phyloP scores from a whole-genome alignment of 2,329 filamentous ascomycete species.

The Blastomyces gilchristii region DNA sequence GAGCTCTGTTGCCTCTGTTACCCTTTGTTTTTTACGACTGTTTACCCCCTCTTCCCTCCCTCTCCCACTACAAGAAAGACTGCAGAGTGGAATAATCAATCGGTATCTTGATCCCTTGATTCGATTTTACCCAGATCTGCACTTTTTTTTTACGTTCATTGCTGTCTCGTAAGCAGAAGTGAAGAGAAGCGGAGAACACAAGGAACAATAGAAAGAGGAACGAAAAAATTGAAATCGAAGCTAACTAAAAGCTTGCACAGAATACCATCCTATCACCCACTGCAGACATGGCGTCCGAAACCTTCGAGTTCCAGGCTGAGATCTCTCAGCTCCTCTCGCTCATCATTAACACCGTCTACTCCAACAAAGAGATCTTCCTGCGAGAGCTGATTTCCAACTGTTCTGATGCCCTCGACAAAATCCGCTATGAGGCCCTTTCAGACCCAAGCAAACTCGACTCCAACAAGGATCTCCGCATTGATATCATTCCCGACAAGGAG shows the following conservation, averaged over 20 bases:
- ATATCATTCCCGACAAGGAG: constrained; percentile 97
- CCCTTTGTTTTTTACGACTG: constrained; percentile 1
- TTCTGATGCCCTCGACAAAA: constrained; percentile 99
- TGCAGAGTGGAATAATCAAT: constrained; percentile 47
- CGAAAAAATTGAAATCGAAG: not conserved
- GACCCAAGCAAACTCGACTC: constrained; percentile 95
- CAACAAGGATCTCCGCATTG: constrained; percentile 95
- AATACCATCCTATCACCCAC: constrained; percentile 24
- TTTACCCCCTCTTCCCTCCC: constrained; percentile 13
- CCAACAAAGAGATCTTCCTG: constrained; percentile 99
- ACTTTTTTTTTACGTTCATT: not conserved
- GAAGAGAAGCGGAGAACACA: no score
- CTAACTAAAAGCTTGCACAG: constrained; percentile 7
- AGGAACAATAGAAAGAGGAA: not conserved
- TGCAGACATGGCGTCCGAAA: constrained; percentile 73
- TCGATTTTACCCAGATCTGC: not conserved
- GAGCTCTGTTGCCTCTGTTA: constrained; percentile 2
- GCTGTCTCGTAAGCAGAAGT: not conserved
- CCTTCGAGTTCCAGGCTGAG: constrained; percentile 99
- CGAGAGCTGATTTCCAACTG: constrained; percentile 97
- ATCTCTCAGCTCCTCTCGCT: constrained; percentile 99
- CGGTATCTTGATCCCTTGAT: not conserved
- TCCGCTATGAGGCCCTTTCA: constrained; percentile 95
- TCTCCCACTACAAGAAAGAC: constrained; percentile 48
- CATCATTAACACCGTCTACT: constrained; percentile 99